These are phyloP conservation scores for Daldinia caldariorum DNA, from an alignment of 495 filamentous ascomycete species.

Conservation along the genomic window DNA sequence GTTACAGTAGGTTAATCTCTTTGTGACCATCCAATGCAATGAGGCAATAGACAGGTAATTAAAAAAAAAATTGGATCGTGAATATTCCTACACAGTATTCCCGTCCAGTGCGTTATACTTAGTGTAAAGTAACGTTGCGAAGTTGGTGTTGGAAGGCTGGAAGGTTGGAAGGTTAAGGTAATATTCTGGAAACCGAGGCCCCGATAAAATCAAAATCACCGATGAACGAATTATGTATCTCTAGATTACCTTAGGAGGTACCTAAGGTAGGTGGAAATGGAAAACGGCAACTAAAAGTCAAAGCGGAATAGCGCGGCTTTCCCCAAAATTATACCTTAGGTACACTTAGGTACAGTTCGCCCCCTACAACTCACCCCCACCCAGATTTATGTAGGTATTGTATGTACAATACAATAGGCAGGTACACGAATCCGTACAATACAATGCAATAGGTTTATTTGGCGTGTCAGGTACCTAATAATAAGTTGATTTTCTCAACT, in stretches of 20 bases:
- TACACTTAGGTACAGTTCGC: neutral
- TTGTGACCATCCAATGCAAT: conserved; percentile 38
- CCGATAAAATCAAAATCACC: conserved; percentile 2
- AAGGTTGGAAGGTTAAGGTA: conserved; percentile 47
- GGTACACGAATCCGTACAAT: no score
- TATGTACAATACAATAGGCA: neutral
- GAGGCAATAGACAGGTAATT: neutral
- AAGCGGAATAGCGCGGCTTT: conserved; percentile 1
- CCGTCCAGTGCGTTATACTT: conserved; percentile 9
- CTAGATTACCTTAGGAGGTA: no score
- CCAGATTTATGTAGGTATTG: neutral
- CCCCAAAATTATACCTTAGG: neutral
- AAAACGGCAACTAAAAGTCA: neutral
- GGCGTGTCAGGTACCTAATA: neutral
- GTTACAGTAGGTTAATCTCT: conserved; percentile 20
- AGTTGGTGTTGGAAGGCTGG: conserved; percentile 29
- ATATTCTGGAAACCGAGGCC: conserved; percentile 5
- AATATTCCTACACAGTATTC: conserved; percentile 12
- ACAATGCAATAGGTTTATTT: neutral
- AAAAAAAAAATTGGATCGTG: conserved; percentile 36
- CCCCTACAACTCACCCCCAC: neutral
- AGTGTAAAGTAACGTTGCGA: conserved; percentile 49
- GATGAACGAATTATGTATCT: conserved; percentile 5
- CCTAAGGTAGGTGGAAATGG: neutral
- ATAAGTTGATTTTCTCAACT: no score